These are phyloP conservation scores for Hericium rajendrae DNA, from an alignment of 768 basidiomycete species.

Conservation along the genomic window DNA sequence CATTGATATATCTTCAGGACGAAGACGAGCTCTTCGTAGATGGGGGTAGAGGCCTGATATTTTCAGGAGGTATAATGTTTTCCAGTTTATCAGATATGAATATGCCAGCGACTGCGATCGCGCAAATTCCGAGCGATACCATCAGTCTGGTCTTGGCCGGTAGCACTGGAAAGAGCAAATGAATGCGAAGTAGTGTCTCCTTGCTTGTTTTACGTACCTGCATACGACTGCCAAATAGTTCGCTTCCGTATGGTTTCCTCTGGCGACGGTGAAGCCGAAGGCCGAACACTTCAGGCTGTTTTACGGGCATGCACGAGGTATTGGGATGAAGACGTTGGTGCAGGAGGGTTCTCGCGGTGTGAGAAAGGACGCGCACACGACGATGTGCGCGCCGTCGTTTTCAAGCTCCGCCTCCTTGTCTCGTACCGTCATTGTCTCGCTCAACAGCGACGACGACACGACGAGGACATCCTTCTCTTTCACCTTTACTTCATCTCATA, in stretches of 20 bases:
- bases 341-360: neutral
- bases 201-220: constrained; percentile 19
- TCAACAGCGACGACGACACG: neutral
- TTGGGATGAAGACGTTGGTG: too few relatives aligned
- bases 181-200: too few relatives aligned
- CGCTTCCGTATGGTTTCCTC: constrained; percentile 16
- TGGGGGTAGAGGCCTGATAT: neutral
- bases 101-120: constrained; percentile 21
- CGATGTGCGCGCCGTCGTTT: neutral
- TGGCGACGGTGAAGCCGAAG: neutral
- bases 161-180: constrained; percentile 17
- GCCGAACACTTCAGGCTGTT: constrained; percentile 1
- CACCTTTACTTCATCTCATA: neutral
- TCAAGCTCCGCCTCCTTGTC: neutral
- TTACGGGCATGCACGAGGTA: neutral
- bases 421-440: neutral
- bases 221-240: constrained; percentile 35
- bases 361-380: neutral
- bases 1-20: neutral
- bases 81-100: constrained; percentile 24
- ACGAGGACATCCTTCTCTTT: neutral
- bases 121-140: constrained; percentile 23
- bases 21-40: too few relatives aligned
- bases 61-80: constrained; percentile 14
- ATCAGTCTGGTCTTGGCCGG: constrained; percentile 24